Evolutionary conservation across 2,329 filamentous ascomycete genomes (phyloP), one percentile per base, ranked within the genome.

Genomic region (Alternaria gaisen): DNA sequence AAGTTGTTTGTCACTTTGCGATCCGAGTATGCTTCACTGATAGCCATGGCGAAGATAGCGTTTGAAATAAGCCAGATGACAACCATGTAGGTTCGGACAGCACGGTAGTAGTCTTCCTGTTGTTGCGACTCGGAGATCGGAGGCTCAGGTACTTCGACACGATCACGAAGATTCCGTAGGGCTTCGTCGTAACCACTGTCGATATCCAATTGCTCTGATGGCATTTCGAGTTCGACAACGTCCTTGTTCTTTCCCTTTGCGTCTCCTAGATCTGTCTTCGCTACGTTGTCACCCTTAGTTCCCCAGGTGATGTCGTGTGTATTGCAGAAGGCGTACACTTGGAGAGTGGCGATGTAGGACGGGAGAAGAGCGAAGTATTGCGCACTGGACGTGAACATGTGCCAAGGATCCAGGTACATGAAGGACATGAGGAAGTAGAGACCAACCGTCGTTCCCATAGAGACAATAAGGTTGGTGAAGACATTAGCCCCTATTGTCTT

Each of bases 291-390:
- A 58, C 95, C 95, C 82, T 99, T 99, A 46, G 95, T 99, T 44
- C 95, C 95, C 95, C 95, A 99, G 0, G 94, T 97, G 20, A 99
- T 93, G 77, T 99, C 95, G 86, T 99, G 95, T 0, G 94, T 97
- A 82, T 99, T 99, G 84, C 95, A 98, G 80, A 99, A 99, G 43
- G 95, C 95, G 81, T 99, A 99, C 20, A 98, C 93, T 80, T 99
- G 95, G 3, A 99, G 86, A 0, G 93, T 98, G 83, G 95, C 98
- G 80, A 99, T 97, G 83, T 98, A 99, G 40, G 86, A 90, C 0
- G 95, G 95, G 36, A 99, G 85, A 26, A 99, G 88, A 47, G 94
- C 86, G 77, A 99, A 97, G 83, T 99, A 99, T 78, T 97, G 94
- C 0, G 85, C 87, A 0, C 92, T 89, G 0, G 90, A 94, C 12